phyloP scores from a whole-genome alignment of 1,284 basidiomycete species.

The Ganoderma lucidum region DNA sequence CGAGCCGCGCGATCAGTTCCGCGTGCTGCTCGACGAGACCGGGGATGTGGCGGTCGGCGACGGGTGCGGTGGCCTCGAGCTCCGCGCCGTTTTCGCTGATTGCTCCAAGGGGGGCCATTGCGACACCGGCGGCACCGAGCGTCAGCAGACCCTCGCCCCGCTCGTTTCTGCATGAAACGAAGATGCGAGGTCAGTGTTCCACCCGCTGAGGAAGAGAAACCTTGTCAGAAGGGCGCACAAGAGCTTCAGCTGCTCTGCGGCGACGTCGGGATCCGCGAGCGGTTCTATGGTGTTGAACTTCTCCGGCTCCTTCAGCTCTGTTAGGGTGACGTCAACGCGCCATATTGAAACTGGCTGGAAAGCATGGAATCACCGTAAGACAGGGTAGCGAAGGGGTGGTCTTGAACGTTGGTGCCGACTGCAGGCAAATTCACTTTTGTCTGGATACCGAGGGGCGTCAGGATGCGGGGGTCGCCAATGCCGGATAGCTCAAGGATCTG shows the following conservation, averaged over 20 bases:
- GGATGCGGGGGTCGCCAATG: slow-evolving; percentile 43
- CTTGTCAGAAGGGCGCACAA: slow-evolving; percentile 30
- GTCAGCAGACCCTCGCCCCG: slow-evolving; percentile 35
- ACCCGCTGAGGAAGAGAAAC: not conserved
- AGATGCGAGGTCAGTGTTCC: too few species aligned
- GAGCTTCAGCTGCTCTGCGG: slow-evolving; percentile 36
- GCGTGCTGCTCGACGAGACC: slow-evolving; percentile 42
- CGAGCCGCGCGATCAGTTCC: slow-evolving; percentile 39
- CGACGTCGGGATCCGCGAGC: slow-evolving; percentile 34
- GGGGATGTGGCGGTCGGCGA: slow-evolving; percentile 3
- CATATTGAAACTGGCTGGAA: too few species aligned
- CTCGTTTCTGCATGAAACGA: too few species aligned
- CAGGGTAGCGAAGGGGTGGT: slow-evolving; percentile 37
- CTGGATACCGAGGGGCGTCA: slow-evolving; percentile 42
- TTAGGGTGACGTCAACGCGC: slow-evolving; percentile 18
- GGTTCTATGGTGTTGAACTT: slow-evolving; percentile 40
- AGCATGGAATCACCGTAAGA: too few species aligned
- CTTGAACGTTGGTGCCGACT: slow-evolving; percentile 46
- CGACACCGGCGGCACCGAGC: slow-evolving; percentile 35
- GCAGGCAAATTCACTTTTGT: slow-evolving; percentile 45
- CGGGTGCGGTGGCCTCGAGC: slow-evolving; percentile 15
- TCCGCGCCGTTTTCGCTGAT: slow-evolving; percentile 25
- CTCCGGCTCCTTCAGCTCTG: slow-evolving; percentile 24
- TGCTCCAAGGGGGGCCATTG: slow-evolving; percentile 36
- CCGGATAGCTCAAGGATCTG: slow-evolving; percentile 49